These are phyloP conservation scores for Russula virescens DNA, from an alignment of 768 basidiomycete genomes.

Conservation along the genomic window DNA sequence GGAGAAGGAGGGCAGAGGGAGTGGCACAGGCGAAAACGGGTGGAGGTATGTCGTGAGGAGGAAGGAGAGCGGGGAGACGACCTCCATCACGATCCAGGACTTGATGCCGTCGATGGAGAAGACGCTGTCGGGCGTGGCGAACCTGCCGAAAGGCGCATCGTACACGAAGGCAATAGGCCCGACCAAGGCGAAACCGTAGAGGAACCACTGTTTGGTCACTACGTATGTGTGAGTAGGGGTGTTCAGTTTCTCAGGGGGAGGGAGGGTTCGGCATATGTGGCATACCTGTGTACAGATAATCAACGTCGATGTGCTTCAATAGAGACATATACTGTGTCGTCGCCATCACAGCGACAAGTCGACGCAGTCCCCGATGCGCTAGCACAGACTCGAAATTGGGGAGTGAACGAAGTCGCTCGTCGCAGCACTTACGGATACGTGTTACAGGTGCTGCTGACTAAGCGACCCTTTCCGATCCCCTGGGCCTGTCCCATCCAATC, in stretches of 20 bases:
- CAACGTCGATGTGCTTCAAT: conserved; percentile 14
- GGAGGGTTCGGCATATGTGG: no score
- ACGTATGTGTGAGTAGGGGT: not conserved
- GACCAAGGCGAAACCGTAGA: conserved; percentile 1
- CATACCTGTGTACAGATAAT: conserved; percentile 19
- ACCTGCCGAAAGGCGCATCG: conserved; percentile 80
- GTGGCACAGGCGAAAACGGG: conserved; percentile 38
- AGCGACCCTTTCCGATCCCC: no score
- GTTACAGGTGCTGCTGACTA: no score
- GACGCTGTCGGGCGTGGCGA: conserved; percentile 45
- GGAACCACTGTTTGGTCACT: conserved; percentile 20
- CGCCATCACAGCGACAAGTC: not conserved
- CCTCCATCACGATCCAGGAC: conserved; percentile 78
- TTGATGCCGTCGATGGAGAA: conserved; percentile 49
- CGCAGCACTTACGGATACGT: no score
- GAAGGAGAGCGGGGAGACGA: conserved; percentile 55
- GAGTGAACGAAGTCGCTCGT: no score
- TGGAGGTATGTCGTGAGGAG: conserved; percentile 43
- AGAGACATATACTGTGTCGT: conserved; percentile 8
- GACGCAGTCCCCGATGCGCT: no score
- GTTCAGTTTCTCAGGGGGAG: not conserved
- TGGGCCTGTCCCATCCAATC: no score
- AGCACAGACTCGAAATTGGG: no score
- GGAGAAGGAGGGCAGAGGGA: conserved; percentile 33
- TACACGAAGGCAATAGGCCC: conserved; percentile 43